Conservation (phyloP, 352 stramenopile species). For the Globisporangium spiculum region DNA sequence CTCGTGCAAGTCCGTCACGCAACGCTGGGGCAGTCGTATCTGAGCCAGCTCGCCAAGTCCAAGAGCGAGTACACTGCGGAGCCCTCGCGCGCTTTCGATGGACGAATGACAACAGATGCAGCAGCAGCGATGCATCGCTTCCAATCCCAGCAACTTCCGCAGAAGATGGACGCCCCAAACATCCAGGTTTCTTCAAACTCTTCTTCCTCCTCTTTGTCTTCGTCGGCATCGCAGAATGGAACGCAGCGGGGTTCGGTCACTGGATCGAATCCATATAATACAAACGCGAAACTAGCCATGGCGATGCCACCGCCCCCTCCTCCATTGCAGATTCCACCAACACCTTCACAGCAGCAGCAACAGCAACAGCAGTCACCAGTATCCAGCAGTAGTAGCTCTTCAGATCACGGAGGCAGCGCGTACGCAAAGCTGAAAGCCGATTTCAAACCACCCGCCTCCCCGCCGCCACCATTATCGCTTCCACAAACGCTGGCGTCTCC, state of each 20-base stretch:
- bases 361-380: constrained; percentile 15
- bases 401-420: not conserved
- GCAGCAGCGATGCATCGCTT: not conserved
- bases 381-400: constrained; percentile 11
- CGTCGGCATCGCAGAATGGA: not conserved
- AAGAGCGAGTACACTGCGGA: constrained; percentile 12
- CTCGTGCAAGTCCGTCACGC: constrained; percentile 75
- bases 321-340: not conserved
- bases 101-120: not conserved
- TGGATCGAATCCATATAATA: not conserved
- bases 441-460: constrained; percentile 10
- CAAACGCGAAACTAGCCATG: not conserved
- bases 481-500: constrained; percentile 11
- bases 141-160: constrained; percentile 9
- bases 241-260: constrained; percentile 4
- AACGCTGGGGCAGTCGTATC: constrained; percentile 23
- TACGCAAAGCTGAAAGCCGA: constrained; percentile 11
- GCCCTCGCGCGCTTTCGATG: not conserved
- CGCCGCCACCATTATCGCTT: constrained; percentile 12
- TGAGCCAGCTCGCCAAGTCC: constrained; percentile 7
- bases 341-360: not conserved
- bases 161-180: not conserved
- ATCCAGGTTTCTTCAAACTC: not conserved
- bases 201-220: not conserved
- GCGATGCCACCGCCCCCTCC: constrained; percentile 1